Evolutionary conservation across 768 basidiomycete genomes (phyloP).

Genomic region (Rhizopogon salebrosus): DNA sequence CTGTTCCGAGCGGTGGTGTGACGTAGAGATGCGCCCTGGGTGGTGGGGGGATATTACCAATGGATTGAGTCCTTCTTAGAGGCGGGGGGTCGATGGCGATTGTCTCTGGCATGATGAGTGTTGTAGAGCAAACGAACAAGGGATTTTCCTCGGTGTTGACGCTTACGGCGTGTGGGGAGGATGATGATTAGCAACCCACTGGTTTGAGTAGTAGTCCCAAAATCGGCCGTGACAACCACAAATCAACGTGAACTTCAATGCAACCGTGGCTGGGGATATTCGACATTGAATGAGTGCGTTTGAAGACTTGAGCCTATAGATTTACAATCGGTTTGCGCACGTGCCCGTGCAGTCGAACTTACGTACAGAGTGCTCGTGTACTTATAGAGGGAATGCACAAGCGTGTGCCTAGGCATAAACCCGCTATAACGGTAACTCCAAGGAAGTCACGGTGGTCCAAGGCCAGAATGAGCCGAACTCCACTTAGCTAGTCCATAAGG

Average conservation of each 20-base stretch:
- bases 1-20: slow-evolving; percentile 22
- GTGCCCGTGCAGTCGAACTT: too few relatives aligned
- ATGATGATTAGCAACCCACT: slow-evolving; percentile 9
- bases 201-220: slow-evolving; percentile 2
- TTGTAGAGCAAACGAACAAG: slow-evolving; percentile 10
- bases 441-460: too few relatives aligned
- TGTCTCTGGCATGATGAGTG: slow-evolving; percentile 24
- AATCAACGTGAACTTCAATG: neutral
- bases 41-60: slow-evolving; percentile 27
- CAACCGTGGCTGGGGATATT: neutral
- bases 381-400: too few relatives aligned
- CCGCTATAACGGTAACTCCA: too few relatives aligned
- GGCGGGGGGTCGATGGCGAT: slow-evolving; percentile 25
- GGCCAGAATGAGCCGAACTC: too few relatives aligned
- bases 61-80: slow-evolving; percentile 30
- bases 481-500: too few relatives aligned
- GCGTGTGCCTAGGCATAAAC: too few relatives aligned
- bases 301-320: too few relatives aligned
- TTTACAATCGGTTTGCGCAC: too few relatives aligned
- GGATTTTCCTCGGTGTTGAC: slow-evolving; percentile 17
- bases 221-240: neutral
- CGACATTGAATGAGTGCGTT: neutral
- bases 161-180: slow-evolving; percentile 22
- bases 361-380: too few relatives aligned
- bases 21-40: slow-evolving; percentile 25